These are phyloP conservation scores for Macrolepiota fuliginosa DNA, from an alignment of 768 basidiomycete genomes.

Conservation along the genomic window DNA sequence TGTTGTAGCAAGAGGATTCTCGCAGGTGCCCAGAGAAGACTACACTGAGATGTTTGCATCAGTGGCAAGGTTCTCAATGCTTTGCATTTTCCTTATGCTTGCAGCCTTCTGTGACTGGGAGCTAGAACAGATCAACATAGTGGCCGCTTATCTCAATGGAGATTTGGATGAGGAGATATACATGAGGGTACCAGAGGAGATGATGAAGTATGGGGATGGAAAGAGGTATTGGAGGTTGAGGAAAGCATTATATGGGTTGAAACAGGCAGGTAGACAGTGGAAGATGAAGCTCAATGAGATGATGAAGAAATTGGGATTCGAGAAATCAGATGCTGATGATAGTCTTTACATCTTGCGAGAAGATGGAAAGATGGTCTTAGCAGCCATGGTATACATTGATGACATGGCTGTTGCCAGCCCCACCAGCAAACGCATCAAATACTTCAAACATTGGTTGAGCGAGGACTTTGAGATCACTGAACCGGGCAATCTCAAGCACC, in stretches of 20 bases:
- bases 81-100: too few relatives aligned
- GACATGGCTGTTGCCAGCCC: slow-evolving; percentile 14
- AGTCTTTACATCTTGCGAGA: slow-evolving; percentile 16
- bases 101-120: too few relatives aligned
- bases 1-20: too few relatives aligned
- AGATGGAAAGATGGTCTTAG: background rate
- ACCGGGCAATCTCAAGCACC: slow-evolving; percentile 23
- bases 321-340: slow-evolving; percentile 13
- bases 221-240: slow-evolving; percentile 16
- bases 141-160: too few relatives aligned
- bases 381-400: slow-evolving; percentile 16
- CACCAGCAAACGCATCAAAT: slow-evolving; percentile 14
- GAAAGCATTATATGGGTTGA: slow-evolving; percentile 32
- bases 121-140: too few relatives aligned
- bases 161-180: too few relatives aligned
- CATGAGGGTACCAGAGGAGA: too few relatives aligned
- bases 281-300: slow-evolving; percentile 10
- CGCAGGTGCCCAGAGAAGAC: too few relatives aligned
- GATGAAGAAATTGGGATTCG: slow-evolving; percentile 12
- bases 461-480: slow-evolving; percentile 26
- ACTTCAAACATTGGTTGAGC: slow-evolving; percentile 20
- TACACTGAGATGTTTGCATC: too few relatives aligned
- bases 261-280: slow-evolving; percentile 34
- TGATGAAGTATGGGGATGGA: too few relatives aligned
- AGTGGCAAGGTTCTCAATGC: too few relatives aligned